Evolutionary conservation across 208 protist species (phyloP), one percentile per base, ranked within the genome.

Genomic region (Porcisia deanei): DNA sequence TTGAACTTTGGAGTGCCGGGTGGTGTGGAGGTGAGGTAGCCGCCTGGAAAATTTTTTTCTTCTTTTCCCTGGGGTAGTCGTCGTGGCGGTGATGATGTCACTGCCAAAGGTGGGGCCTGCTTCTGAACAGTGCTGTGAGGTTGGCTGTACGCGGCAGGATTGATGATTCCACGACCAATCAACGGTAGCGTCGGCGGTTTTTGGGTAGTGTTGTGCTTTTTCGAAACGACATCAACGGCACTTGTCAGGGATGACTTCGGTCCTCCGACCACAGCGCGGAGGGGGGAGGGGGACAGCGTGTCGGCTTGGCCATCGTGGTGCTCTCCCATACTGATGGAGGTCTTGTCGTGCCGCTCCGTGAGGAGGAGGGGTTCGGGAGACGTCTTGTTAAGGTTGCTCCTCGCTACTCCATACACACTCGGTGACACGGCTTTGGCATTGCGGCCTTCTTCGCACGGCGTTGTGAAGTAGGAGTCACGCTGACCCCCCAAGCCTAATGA

Each of bases 11-110:
- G 61, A 10, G 70, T 75, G 55, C 34, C 30, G 14, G 61, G 71
- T 49, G 64, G 71, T 18, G 76, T 81, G 45, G 76, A 70, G 4
- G 68, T 41, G 57, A 75, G 47, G 63, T 75, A 80, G 25, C 75
- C 70, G 6, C 55, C 68, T 14, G 39, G 43, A 67, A 54, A 68
- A 16, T 20, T 20, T 12, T n/a, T 53, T 37, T 53, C 57, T 12
- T 0, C 14, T 34, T 22, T 16, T 52, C 8, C 10, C 9, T 6
- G 52, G 43, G 39, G 18, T 18, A n/a, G 3, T 18, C 54, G 55
- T 10, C 6, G 52, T 25, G 53, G 54, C 25, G 20, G 52, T 25
- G 53, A 39, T n/a, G 20, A 71, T 30, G 53, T 65, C 73, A 7
- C 22, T 57, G n/a, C 10, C 25, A 55, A 14, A 10, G 65, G 65